Evolutionary conservation across 106 monocot species (phyloP), one percentile per base, ranked within the genome.

Genomic region (Narthecium ossifragum): DNA sequence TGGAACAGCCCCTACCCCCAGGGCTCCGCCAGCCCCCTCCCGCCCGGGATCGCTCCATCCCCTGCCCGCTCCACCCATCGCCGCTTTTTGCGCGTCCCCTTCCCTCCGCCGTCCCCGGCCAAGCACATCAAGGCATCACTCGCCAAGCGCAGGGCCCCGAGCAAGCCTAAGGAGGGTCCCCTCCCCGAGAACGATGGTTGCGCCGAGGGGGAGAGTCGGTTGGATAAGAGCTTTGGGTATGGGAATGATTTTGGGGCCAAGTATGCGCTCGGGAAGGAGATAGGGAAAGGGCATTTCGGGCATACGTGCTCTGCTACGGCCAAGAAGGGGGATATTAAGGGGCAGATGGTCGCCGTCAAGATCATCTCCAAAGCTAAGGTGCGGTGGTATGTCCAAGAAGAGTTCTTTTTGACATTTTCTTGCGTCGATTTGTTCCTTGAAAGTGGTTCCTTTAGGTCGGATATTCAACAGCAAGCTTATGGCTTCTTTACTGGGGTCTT

Each of bases 311-410:
- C 78, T 12, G 90, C 81, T 7, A 71, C 68, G 40, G 81, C 31
- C 25, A 85, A 73, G 75, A 90, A 85, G 66, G 90, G 90, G 23
- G 85, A 85, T 0, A 59, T 75, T 30, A 85, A 82, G 61, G 90
- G 90, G 6, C 71, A 85, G 59, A 25, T 51, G 17, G 90, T 90
- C 9, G 90, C 90, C 20, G 90, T 90, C 40, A 90, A 90, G 79
- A 85, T 85, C 37, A 85, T 90, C 47, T 75, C 90, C 32, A 90
- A 90, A 69, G 73, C 82, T 59, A 90, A 90, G 90, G 90, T 90
- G 62, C 26, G 76, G 26, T 76, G 62, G 69, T 75, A 55, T 50
- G 46, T 62, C 28, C 45, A 39, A 53, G n/a, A 55, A 6, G 23
- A 31, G 41, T 6, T 47, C 64, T 34, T 34, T 52, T 34, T 34